A percentile compares a stretch with the other conserved stretches of the same genome.
Evolutionary conservation across 768 basidiomycete genomes (phyloP).

Genomic region (Leccinum incarnatum): DNA sequence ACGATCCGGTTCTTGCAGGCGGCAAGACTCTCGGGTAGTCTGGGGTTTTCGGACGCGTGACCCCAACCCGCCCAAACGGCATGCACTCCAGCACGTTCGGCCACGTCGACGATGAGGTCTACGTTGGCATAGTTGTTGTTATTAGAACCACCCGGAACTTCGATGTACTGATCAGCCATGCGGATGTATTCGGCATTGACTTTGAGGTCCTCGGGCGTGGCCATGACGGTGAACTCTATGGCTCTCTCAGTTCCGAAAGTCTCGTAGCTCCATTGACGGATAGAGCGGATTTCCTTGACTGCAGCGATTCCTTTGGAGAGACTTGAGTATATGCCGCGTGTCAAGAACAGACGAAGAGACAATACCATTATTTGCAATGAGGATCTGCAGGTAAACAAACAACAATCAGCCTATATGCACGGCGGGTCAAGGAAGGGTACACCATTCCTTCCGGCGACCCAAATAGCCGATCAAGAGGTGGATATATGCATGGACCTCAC

Average conservation of each 20-base stretch:
- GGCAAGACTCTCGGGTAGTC: conserved; percentile 89
- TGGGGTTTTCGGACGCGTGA: conserved; percentile 98
- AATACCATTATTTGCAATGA: conserved; percentile 96
- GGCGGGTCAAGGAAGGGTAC: neutral
- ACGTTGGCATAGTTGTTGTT: conserved; percentile 99
- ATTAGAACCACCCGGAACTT: conserved; percentile 96
- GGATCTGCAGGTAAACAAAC: conserved; percentile 54
- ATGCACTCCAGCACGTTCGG: conserved; percentile 95
- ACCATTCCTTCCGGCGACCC: neutral
- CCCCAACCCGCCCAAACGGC: conserved; percentile 99
- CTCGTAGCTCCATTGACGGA: conserved; percentile 99
- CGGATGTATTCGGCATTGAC: conserved; percentile 99
- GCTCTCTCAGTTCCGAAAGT: conserved; percentile 95
- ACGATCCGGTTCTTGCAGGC: conserved; percentile 95
- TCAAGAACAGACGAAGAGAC: neutral
- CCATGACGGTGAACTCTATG: conserved; percentile 99
- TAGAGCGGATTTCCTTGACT: conserved; percentile 98
- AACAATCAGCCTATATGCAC: conserved; percentile 7
- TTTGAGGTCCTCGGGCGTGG: conserved; percentile 96
- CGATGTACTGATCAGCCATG: conserved; percentile 99
- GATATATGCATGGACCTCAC: conserved; percentile 43
- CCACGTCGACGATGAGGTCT: conserved; percentile 97
- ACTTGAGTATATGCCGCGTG: conserved; percentile 23
- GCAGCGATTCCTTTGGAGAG: conserved; percentile 83
- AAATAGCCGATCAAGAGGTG: conserved; percentile 8